phyloP scores from a whole-genome alignment of 768 basidiomycete species.

The Boletus rex-veris region DNA sequence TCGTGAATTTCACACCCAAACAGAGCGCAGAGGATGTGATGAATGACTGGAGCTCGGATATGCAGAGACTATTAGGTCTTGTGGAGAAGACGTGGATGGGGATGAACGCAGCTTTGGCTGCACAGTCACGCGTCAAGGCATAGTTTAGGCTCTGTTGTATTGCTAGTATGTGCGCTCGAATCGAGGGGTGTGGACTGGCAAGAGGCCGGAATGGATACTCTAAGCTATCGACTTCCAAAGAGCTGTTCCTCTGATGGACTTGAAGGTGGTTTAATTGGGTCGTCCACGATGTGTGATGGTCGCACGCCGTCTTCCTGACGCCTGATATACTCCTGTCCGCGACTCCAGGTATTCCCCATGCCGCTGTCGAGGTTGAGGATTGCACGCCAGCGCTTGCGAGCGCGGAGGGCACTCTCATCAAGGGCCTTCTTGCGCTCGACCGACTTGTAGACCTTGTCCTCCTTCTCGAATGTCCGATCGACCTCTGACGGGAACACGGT shows the following conservation, averaged over 20 bases:
- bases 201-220: neutral
- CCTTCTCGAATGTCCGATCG: constrained; percentile 55
- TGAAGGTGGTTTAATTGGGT: constrained; percentile 20
- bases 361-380: constrained; percentile 45
- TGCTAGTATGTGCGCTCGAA: constrained; percentile 9
- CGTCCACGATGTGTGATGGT: constrained; percentile 61
- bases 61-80: constrained; percentile 84
- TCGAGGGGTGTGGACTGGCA: neutral
- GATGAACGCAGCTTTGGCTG: constrained; percentile 86
- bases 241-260: constrained; percentile 25
- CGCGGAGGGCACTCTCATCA: constrained; percentile 58
- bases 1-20: constrained; percentile 83
- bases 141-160: constrained; percentile 24
- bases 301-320: constrained; percentile 69
- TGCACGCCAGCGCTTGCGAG: constrained; percentile 76
- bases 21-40: constrained; percentile 87
- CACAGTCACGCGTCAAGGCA: constrained; percentile 61
- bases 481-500: constrained; percentile 62
- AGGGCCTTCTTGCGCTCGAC: constrained; percentile 54
- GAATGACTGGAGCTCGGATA: constrained; percentile 98
- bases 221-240: constrained; percentile 16
- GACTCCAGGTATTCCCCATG: constrained; percentile 56
- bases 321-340: constrained; percentile 67
- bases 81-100: constrained; percentile 99
- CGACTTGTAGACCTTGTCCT: constrained; percentile 57